These are phyloP conservation scores for Rutstroemia sydowiana DNA, from an alignment of 2,329 filamentous ascomycete genomes.

Conservation along the genomic window DNA sequence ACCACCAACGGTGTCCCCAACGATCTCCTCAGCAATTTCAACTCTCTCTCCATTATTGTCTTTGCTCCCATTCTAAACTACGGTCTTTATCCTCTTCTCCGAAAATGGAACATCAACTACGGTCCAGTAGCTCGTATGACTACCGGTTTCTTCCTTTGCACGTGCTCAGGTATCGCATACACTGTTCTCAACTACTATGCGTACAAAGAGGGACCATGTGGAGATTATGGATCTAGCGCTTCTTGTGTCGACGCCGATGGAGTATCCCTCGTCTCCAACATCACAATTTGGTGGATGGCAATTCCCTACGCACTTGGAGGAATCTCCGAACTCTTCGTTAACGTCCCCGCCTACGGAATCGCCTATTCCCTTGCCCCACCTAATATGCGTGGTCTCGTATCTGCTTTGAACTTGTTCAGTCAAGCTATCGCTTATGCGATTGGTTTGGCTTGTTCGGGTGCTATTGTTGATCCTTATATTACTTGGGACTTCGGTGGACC, in stretches of 20 bases:
- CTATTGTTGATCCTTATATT: constrained; percentile 42
- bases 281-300: constrained; percentile 51
- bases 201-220: constrained; percentile 56
- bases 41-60: constrained; percentile 67
- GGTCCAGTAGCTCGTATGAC: constrained; percentile 70
- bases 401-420: constrained; percentile 42
- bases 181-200: constrained; percentile 54
- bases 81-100: constrained; percentile 60
- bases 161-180: constrained; percentile 50
- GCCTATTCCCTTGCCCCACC: constrained; percentile 44
- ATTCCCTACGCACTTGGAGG: constrained; percentile 44
- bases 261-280: constrained; percentile 23
- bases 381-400: constrained; percentile 45
- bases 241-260: constrained; percentile 21
- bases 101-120: constrained; percentile 55
- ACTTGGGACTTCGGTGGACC: constrained; percentile 44
- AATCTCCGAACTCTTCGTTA: constrained; percentile 45
- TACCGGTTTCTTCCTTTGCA: constrained; percentile 58
- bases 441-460: constrained; percentile 38
- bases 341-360: constrained; percentile 44
- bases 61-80: constrained; percentile 65
- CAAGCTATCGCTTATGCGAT: constrained; percentile 40
- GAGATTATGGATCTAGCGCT: constrained; percentile 30
- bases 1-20: constrained; percentile 64
- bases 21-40: constrained; percentile 69